These are phyloP conservation scores for Pestalotiopsis sp. DNA, from an alignment of 2,329 filamentous ascomycete species.

Conservation along the genomic window DNA sequence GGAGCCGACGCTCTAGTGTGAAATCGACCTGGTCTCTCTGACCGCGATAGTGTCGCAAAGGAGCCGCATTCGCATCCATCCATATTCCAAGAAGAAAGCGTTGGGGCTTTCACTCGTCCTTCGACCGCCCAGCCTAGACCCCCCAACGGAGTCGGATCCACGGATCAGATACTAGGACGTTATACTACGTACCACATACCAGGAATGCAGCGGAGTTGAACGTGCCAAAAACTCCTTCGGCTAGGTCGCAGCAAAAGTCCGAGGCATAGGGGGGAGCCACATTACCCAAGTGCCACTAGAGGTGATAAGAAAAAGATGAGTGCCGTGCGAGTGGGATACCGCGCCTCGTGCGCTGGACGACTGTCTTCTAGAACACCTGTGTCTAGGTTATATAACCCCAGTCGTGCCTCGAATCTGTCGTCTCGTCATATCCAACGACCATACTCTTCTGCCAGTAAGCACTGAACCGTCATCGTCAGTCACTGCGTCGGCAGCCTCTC, in stretches of 20 bases:
- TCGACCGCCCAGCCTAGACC: background rate
- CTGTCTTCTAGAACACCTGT: background rate
- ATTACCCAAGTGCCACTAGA: background rate
- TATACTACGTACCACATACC: background rate
- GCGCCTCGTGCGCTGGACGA: slow-evolving; percentile 3
- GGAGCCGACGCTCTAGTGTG: background rate
- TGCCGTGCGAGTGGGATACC: slow-evolving; percentile 2
- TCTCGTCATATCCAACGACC: background rate
- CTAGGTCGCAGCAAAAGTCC: slow-evolving; percentile 3
- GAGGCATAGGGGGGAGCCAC: background rate
- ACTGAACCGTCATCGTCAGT: background rate
- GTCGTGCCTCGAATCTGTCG: background rate
- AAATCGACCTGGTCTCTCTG: background rate
- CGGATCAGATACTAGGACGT: background rate
- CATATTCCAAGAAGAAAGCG: slow-evolving; percentile 7
- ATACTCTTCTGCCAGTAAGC: background rate
- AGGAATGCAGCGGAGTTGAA: background rate
- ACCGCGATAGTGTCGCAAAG: slow-evolving; percentile 2
- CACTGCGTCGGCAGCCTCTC: background rate
- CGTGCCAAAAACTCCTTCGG: background rate
- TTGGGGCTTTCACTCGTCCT: background rate
- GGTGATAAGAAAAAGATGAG: slow-evolving; percentile 8
- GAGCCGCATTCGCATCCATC: background rate
- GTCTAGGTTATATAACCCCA: slow-evolving; percentile 3
- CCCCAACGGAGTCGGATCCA: slow-evolving; percentile 8